phyloP scores from a whole-genome alignment of 768 basidiomycete species.

The Tylopilus sp. region DNA sequence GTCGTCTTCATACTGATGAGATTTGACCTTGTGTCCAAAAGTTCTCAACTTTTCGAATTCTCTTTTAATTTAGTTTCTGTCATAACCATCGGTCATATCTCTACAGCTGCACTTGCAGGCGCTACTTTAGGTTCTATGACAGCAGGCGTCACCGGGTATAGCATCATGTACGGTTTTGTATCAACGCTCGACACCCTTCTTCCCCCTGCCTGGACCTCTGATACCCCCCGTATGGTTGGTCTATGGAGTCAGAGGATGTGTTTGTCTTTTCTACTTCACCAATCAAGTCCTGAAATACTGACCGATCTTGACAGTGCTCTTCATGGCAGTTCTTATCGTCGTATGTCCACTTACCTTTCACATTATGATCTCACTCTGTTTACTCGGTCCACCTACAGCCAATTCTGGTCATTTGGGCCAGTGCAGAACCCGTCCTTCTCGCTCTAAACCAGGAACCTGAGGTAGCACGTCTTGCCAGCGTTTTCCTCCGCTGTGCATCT shows the following conservation, averaged over 20 bases:
- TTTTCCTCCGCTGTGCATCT: conserved; percentile 74
- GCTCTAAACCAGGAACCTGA: conserved; percentile 77
- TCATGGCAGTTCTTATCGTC: conserved; percentile 54
- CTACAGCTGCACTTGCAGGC: conserved; percentile 85
- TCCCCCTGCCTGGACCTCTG: conserved; percentile 92
- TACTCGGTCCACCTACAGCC: conserved; percentile 30
- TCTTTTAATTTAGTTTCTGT: conserved; percentile 82
- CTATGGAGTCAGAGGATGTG: conserved; percentile 90
- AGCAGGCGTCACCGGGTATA: conserved; percentile 51
- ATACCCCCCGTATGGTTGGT: conserved; percentile 79
- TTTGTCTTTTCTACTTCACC: conserved; percentile 32
- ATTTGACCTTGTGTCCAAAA: conserved; percentile 22
- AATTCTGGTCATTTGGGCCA: conserved; percentile 74
- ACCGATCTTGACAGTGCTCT: conserved; percentile 45
- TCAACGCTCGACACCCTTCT: conserved; percentile 91
- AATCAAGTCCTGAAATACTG: neutral
- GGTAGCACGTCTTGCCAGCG: conserved; percentile 70
- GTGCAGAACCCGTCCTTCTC: conserved; percentile 75
- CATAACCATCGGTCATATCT: conserved; percentile 86
- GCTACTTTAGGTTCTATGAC: conserved; percentile 74
- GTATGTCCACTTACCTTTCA: conserved; percentile 54
- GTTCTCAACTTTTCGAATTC: conserved; percentile 84
- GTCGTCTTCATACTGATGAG: neutral
- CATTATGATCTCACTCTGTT: neutral
- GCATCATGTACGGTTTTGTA: conserved; percentile 77